phyloP scores from a whole-genome alignment of 169 alveolate species.

The Babesia gibsoni region DNA sequence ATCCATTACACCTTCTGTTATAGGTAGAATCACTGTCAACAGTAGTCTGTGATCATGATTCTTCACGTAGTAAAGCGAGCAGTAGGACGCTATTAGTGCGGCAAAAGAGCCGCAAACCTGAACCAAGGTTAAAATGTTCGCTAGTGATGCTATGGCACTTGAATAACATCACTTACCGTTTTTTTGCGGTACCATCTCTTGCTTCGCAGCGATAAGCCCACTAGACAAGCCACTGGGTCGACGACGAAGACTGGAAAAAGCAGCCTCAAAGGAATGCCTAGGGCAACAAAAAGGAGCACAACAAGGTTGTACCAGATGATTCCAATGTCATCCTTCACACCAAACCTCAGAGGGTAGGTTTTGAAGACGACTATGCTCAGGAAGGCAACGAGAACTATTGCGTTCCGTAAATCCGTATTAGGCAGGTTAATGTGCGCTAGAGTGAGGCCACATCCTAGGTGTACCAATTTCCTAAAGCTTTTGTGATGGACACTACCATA shows the following conservation, averaged over 20 bases:
- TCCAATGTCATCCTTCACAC: conserved; percentile 41
- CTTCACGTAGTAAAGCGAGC: conserved; percentile 35
- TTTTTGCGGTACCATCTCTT: conserved; percentile 43
- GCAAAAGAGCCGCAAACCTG: conserved; percentile 48
- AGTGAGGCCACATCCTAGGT: conserved; percentile 47
- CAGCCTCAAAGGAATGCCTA: conserved; percentile 28
- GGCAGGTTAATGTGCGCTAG: conserved; percentile 48
- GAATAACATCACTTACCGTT: conserved; percentile 26
- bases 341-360: conserved; percentile 38
- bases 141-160: background rate
- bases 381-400: conserved; percentile 29
- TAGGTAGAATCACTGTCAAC: conserved; percentile 10
- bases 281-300: conserved; percentile 6
- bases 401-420: background rate
- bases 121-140: background rate
- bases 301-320: conserved; percentile 43
- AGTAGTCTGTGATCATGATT: background rate
- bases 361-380: conserved; percentile 3
- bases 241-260: conserved; percentile 53
- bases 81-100: conserved; percentile 16
- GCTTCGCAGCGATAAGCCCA: conserved; percentile 7
- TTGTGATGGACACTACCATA: background rate
- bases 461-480: conserved; percentile 22
- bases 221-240: conserved; percentile 53
- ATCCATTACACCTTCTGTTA: conserved; percentile 35